Base-by-base conservation (phyloP, 106 monocot genomes). In the Dendrobium catenatum region DNA sequence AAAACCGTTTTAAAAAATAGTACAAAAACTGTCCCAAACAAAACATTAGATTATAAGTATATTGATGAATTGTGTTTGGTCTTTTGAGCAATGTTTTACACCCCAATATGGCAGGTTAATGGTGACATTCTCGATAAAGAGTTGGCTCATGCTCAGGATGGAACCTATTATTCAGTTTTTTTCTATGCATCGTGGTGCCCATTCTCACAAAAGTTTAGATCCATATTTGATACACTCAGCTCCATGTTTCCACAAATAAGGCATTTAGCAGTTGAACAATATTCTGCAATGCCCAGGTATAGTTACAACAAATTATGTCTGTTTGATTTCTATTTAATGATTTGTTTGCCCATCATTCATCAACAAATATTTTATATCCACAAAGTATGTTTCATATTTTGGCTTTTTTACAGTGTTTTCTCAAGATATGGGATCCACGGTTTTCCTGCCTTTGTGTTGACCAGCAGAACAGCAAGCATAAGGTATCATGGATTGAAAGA, bases 181-280 rank as follows among this genome's bases (percentile, higher is more conserved):
- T 95, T 99, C 80, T 90, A 88, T 82, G 98, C 95, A 54, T 91
- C 94, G 43, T 91, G 91, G 93, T 99, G 98, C 58, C 95, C 98
- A n/a, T 93, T 95, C 82, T 99, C 98, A 7, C 83, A 73, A n/a
- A 87, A 77, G 20, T 49, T 82, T 54, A 72, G 78, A 58, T 91
- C 83, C 6, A 83, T 72, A 37, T 99, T 95, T 85, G 88, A 91
- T 85, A 81, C 86, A 43, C 93, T 99, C 61, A 90, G 88, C 82
- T 81, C 84, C 67, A 91, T 98, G 93, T 95, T 91, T 86, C 97
- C 97, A 40, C 87, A 89, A 73, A 88, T 95, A 78, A 86, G 46
- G 4, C 97, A 98, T 84, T 55, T 98, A 15, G 56, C 85, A 55
- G 79, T 95, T 43, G 97, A 98, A 82, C 88, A 98, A 88, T 93